Base-by-base conservation (phyloP, 768 basidiomycete species). In the Fomitopsis serialis region DNA sequence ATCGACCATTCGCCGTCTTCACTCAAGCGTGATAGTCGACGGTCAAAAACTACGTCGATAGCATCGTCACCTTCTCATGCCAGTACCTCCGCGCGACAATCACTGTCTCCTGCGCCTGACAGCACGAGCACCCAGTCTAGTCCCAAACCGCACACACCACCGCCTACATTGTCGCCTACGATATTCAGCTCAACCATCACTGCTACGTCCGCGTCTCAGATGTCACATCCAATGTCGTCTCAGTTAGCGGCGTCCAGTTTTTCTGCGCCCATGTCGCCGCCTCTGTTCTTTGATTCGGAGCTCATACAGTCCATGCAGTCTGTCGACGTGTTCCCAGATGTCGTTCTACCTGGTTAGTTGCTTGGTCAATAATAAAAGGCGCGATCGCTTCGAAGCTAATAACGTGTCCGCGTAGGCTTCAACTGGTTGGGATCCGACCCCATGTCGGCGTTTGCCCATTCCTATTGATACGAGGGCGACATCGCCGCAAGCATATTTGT, bases 281-380 rank as follows among this genome's bases (percentile, higher is more conserved):
- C 79, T 12, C 70, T 85, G 58, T 74, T 76, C 2, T 82, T 82
- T 59, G 82, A 87, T 59, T 69, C 73, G 17, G 80, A 81, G 37
- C 76, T 86, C 24, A 60, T 86, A 65, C 78, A 84, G 50, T 80
- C 81, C 23, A 77, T 85, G 62, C 81, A 84, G 58, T 75, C 79
- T 27, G 63, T 86, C 61, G 70, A 75, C 15, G 78, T 84, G 62
- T 85, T 81, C 82, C 77, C 75, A 35, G 80, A 81, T 62, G 74
- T 78, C 25, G 68, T 75, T 1, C 58, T 82, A 36, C 78, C 82
- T 61, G 78, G 83, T 84, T 57, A 42, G 63, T 45, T 2, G 5
- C 2, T 5, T 19, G 5, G 35, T n/a, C 17, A 23, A 15, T 6
- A 17, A 2, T 45, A 13, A 19, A 21, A 23, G 10, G 22, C 25